phyloP scores from a whole-genome alignment of 2,329 filamentous ascomycete species.

The Pseudogymnoascus sp. region DNA sequence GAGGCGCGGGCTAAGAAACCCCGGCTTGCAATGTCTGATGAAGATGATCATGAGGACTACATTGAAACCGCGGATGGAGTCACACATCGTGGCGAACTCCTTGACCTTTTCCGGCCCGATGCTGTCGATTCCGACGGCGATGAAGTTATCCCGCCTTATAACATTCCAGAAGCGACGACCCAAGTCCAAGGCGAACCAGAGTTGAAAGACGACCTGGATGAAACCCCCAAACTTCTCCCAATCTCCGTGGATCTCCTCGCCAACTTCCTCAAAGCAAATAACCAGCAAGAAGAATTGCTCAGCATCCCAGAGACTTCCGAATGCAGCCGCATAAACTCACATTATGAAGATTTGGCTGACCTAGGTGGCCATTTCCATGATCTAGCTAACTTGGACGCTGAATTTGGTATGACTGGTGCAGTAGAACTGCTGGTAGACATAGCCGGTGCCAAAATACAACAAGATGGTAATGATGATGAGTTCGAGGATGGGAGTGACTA shows the following conservation, averaged over 20 bases:
- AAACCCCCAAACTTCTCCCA: neutral
- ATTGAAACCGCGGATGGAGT: conserved; percentile 24
- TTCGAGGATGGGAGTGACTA: neutral
- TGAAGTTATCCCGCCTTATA: neutral
- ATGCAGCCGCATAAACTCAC: neutral
- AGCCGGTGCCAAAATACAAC: neutral
- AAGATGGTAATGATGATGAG: neutral
- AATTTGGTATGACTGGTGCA: neutral
- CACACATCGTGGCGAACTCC: conserved; percentile 27
- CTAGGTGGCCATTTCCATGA: neutral
- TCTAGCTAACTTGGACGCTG: neutral
- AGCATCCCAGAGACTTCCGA: neutral
- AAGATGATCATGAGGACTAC: conserved; percentile 19
- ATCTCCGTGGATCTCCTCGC: neutral
- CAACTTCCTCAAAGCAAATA: neutral
- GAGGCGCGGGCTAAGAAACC: conserved; percentile 11
- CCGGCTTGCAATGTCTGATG: neutral
- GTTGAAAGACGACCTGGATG: neutral
- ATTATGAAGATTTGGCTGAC: neutral
- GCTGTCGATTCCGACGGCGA: neutral
- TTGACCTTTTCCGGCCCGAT: conserved; percentile 25
- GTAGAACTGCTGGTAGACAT: neutral
- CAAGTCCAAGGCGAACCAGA: neutral
- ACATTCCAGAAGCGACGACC: neutral
- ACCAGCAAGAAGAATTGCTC: neutral